Evolutionary conservation across 257 asterid genomes (phyloP), one percentile per base, ranked within the genome.

Genomic region (Solanum raphanifolium): DNA sequence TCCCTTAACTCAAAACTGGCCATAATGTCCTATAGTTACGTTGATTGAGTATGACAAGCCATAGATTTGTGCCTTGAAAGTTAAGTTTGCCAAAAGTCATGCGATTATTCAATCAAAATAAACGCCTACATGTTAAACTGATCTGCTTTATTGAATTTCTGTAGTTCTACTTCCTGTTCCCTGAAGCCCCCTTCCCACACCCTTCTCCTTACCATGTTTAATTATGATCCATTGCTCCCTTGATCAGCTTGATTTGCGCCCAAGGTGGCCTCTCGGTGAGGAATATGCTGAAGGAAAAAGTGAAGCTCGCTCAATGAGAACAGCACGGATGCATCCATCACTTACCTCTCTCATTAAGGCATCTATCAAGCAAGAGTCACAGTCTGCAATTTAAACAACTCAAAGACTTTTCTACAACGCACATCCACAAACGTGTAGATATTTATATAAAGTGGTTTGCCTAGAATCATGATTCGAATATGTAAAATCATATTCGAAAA

Each of bases 241-340:
- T 71, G 87, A 85, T 89, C 98, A 97, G 99, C 91, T 96, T 86
- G 99, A 96, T 94, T 87, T 96, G 76, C 94, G 98, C 34, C 99
- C 99, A 86, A 93, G 99, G 88, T 97, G 99, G 99, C 99, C 99
- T 27, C 84, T 97, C 87, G 99, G 99, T 1, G 99, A 96, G 85
- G 99, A 95, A 79, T 92, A 91, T 9, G 98, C 95, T 1, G 94
- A 92, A 86, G 99, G 99, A 88, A 94, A 92, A 93, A 97, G 99
- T 84, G 98, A 95, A 85, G 99, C 99, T 20, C 96, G 99, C 4
- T 96, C 99, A 1, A 1, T 94, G 92, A 94, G 89, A 87, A 94
- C 90, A 21, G 99, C 99, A 5, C 88, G 99, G 86, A 62, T 97
- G 87, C 99, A 97, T 88, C 99, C 98, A 21, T 97, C 99, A 13